Evolutionary conservation across 495 filamentous ascomycete species (phyloP), one percentile per base, ranked within the genome.

Genomic region (Aspergillus wentii): DNA sequence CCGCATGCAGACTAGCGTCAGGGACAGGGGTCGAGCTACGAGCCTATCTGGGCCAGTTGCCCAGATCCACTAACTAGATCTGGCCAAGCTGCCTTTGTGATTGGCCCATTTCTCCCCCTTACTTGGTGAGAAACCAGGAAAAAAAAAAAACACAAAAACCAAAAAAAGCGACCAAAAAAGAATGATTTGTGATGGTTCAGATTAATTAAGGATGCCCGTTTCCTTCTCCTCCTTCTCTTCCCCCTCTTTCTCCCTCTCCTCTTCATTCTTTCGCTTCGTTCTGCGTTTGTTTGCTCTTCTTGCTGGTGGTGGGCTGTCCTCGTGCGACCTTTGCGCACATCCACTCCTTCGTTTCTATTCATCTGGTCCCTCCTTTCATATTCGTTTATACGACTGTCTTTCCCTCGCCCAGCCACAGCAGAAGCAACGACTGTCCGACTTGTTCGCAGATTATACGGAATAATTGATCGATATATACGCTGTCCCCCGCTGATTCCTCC

Each of bases 291-390:
- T 21, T 14, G 31, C 31, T 25, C 38, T 45, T 40, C 38, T 35
- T 32, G 18, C 37, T 44, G 43, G 41, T 43, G 49, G 41, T 38
- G 30, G 30, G 18, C 35, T 17, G 16, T 45, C 40, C 45, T 56
- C 48, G 62, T 61, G 62, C 50, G 56, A 38, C 32, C 32, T 32
- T 19, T 13, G 54, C 40, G 60, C 62, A 64, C 54, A 38, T 62
- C 54, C 62, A 52, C 43, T 66, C 62, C 19, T 66, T 62, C n/a
- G n/a, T n/a, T n/a, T n/a, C n/a, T n/a, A n/a, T n/a, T n/a, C n/a
- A n/a, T 40, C 16, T 10, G 26, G 26, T 32, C 26, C 34, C 31
- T 17, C 35, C 21, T 13, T 43, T 13, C 20, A 39, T 35, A 40
- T 49, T 41, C 42, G 44, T 19, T 48, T n/a, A n/a, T n/a, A 40